Evolutionary conservation across 306 rosid species (phyloP), one percentile per base, ranked within the genome.

Genomic region (Sicyos baderoa): DNA sequence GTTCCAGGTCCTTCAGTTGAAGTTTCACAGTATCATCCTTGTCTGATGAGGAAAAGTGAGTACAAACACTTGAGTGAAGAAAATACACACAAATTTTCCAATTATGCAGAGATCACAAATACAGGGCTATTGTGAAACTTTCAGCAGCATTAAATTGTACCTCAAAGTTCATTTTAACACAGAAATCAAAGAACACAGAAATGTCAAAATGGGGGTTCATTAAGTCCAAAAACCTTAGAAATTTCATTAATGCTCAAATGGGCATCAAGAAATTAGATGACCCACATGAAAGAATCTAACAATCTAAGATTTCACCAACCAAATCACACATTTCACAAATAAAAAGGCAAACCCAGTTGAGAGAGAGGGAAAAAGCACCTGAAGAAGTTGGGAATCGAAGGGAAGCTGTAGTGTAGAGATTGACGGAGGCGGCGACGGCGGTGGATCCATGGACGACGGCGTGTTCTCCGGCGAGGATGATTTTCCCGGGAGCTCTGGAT

Each of bases 361-460:
- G 29, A 45, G 45, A 40, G 45, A 49, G 27, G 32, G 11, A 35
- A 6, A 35, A 6, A 57, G 49, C 50, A 66, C 66, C 73, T 15
- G 70, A 32, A 74, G 89, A 84, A 79, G 82, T 79, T 61, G 94
- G 84, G 73, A 86, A 81, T 59, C 84, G 94, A 66, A 93, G 81
- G 68, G 94, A 81, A 22, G 81, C 96, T 21, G 82, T 78, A 60
- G 99, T 93, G 85, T 74, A 90, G 66, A 85, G 77, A 50, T 81
- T 85, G 49, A 93, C 84, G 74, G 97, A 86, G 54, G 99, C 81
- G 14, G 99, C 99, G 2, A 93, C 86, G 5, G 99, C 99, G 12
- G 99, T 85, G 63, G 97, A 88, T 81, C 94, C 97, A 76, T 93
- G 96, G 61, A 93, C 99, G 7, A 93, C 99, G 19, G 99, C 99